A percentile compares a stretch with the other conserved stretches of the same genome.
Conservation (phyloP, 805 yeast species). For the Komagataella populi region DNA sequence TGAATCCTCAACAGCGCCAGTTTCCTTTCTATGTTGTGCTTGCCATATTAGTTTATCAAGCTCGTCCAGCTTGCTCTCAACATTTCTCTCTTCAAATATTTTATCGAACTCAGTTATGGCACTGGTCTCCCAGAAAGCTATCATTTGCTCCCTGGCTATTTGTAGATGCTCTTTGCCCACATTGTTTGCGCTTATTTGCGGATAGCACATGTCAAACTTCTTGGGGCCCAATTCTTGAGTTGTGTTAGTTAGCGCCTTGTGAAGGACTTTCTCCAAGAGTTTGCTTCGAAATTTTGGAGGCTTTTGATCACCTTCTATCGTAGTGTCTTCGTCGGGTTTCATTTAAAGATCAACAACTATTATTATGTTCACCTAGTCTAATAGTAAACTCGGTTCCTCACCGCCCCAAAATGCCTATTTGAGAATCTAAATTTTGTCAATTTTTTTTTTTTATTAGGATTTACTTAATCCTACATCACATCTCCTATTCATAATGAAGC, state of each 20-base stretch:
- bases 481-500: constrained; percentile 26
- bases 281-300: constrained; percentile 13
- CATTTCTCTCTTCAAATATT: constrained; percentile 30
- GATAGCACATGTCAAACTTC: constrained; percentile 30
- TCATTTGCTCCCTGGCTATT: constrained; percentile 29
- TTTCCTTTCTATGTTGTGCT: constrained; percentile 14
- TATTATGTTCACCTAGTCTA: not conserved
- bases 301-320: not conserved
- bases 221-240: constrained; percentile 29
- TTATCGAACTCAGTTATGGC: constrained; percentile 30
- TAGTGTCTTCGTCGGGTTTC: not conserved
- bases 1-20: constrained; percentile 5
- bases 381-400: not conserved
- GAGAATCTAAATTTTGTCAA: not conserved
- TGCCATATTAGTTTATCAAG: constrained; percentile 31
- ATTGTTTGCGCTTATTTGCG: constrained; percentile 20
- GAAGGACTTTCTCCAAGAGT: constrained; percentile 18
- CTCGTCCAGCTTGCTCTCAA: constrained; percentile 27
- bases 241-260: constrained; percentile 25
- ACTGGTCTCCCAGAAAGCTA: constrained; percentile 26
- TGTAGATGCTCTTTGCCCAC: constrained; percentile 27
- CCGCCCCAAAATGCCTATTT: not conserved
- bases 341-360: not conserved
- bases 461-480: not conserved
- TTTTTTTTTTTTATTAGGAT: not conserved